Conservation (phyloP, 2,329 filamentous ascomycete species). For the Diaporthe aspalathi region DNA sequence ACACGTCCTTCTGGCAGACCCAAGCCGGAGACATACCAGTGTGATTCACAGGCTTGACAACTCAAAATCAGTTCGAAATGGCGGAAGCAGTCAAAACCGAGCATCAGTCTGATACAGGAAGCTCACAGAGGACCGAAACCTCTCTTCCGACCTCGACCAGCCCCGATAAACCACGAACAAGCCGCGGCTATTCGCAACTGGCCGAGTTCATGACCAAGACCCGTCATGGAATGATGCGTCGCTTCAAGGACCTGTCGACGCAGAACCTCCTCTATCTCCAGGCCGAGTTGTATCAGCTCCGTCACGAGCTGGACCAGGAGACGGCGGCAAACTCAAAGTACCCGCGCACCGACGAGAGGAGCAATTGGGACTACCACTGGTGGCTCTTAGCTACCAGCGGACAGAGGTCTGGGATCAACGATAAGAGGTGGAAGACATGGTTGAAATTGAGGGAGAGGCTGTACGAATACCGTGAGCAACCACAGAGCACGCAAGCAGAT, state of each 20-base stretch:
- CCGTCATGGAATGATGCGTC: constrained; percentile 32
- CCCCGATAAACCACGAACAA: neutral
- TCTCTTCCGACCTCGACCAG: neutral
- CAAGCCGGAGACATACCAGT: too few relatives aligned
- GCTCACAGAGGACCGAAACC: neutral
- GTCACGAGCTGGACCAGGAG: constrained; percentile 21
- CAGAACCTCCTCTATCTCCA: constrained; percentile 36
- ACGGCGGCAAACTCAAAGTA: neutral
- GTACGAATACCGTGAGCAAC: constrained; percentile 29
- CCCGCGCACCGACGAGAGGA: constrained; percentile 3
- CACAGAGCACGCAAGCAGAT: neutral
- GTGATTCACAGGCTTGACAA: too few relatives aligned
- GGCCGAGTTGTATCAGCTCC: constrained; percentile 32
- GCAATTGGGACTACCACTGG: constrained; percentile 36
- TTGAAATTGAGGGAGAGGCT: constrained; percentile 4
- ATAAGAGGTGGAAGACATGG: constrained; percentile 33
- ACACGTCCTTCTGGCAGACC: neutral
- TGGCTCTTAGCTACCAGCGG: constrained; percentile 19
- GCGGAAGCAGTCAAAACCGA: neutral
- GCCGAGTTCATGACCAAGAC: constrained; percentile 36
- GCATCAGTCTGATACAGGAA: neutral
- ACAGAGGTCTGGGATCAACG: neutral
- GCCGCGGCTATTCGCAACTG: constrained; percentile 33
- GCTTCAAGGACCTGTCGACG: constrained; percentile 33
- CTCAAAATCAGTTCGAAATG: neutral